Evolutionary conservation across 495 filamentous ascomycete genomes (phyloP), one percentile per base, ranked within the genome.

Genomic region (Aspergillus asperescens): DNA sequence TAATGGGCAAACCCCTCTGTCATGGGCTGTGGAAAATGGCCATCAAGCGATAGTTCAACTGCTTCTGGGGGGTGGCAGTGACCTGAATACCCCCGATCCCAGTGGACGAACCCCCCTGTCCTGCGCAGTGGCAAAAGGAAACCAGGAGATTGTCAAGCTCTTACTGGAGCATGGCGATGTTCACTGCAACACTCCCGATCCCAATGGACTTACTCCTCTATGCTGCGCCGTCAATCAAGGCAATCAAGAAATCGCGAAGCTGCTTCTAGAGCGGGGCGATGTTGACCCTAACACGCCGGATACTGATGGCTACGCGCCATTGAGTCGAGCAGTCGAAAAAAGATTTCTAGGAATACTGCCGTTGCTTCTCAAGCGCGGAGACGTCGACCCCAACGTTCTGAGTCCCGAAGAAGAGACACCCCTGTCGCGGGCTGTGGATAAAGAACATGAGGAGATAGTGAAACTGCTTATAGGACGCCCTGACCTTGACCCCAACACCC

Each of bases 101-200:
- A 60, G 61, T 55, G 59, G 65, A 7, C 44, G 40, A 38, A 72
- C 73, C 40, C 67, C 70, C 12, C 55, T 77, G 19, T 49, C 23
- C 7, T 51, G 39, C 7, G 58, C 58, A 3, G 61, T 55, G 22
- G 29, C 39, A 8, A 54, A 50, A 39, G 61, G 61, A 3, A 48
- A 61, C 49, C 47, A 58, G 32, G 61, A 64, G 9, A 55, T 68
- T 23, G 54, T 65, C 28, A 55, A 57, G 29, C 27, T 56, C 19
- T 41, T 68, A 24, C 49, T 67, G 9, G 44, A 56, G 4, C 23
- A 18, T 13, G 32, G 44, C 38, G 42, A 54, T 32, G 22, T 45
- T 15, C 42, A 47, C 8, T 46, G 42, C 25, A 54, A 54, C 24
- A 23, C 35, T 10, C 29, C 20, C 6, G 42, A 54, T 23, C 51